A percentile compares a stretch with the other conserved stretches of the same genome.
Evolutionary conservation across 139 green algal genomes (phyloP).

Genomic region (Yamagishiella unicocca): DNA sequence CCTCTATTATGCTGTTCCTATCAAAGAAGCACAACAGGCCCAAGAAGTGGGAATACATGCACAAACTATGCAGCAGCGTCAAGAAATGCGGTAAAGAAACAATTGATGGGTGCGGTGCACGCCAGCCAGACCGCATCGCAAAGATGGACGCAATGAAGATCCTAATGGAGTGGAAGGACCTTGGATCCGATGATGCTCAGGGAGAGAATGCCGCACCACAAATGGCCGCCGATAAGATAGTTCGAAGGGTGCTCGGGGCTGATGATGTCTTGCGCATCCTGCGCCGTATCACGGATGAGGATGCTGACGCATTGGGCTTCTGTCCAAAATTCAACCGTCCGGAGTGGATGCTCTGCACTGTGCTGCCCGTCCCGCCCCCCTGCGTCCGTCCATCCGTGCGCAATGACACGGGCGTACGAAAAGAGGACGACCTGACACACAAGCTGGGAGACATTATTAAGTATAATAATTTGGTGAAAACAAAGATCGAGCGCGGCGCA

Average conservation of each 20-base stretch:
- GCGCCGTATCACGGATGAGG: constrained; percentile 89
- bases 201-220: too few relatives aligned
- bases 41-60: constrained; percentile 41
- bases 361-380: constrained; percentile 93
- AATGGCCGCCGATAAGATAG: too few relatives aligned
- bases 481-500: constrained; percentile 80
- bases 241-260: constrained; percentile 79
- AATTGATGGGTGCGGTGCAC: neutral
- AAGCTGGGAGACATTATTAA: constrained; percentile 96
- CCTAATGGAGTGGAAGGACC: constrained; percentile 21
- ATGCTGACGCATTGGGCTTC: constrained; percentile 89
- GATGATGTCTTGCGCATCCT: constrained; percentile 87
- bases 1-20: neutral
- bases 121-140: neutral
- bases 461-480: constrained; percentile 85
- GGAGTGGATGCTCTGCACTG: constrained; percentile 93
- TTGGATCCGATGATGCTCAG: neutral
- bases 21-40: neutral
- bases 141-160: neutral
- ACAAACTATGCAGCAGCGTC: constrained; percentile 28
- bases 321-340: constrained; percentile 81
- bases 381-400: constrained; percentile 85
- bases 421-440: constrained; percentile 97
- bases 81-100: neutral
- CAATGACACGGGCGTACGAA: constrained; percentile 41